Percentiles rank a stretch among this genome's conserved stretches.
Conservation (phyloP, 208 protist genomes). For the Ichthyophonus hoferi region DNA sequence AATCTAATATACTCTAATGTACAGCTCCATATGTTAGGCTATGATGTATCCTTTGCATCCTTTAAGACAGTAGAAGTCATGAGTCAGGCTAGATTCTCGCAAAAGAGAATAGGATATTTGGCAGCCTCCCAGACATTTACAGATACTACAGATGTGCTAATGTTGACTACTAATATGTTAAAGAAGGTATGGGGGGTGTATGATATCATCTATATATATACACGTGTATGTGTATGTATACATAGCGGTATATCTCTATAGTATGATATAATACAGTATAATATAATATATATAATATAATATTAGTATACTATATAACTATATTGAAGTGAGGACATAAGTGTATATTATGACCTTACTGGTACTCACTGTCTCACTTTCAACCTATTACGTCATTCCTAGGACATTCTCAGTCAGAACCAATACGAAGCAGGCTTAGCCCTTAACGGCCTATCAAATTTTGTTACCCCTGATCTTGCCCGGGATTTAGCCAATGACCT, state of each 20-base stretch:
- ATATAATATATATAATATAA: too few relatives aligned
- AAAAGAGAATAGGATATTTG: slow-evolving; percentile 78
- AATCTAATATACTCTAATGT: not conserved
- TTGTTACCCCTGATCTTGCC: slow-evolving; percentile 90
- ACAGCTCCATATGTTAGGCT: slow-evolving; percentile 92
- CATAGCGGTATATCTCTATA: too few relatives aligned
- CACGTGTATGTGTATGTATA: too few relatives aligned
- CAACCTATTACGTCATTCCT: too few relatives aligned
- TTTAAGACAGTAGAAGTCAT: slow-evolving; percentile 94
- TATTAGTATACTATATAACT: too few relatives aligned
- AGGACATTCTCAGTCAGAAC: slow-evolving; percentile 63
- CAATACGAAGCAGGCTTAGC: slow-evolving; percentile 89
- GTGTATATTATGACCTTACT: too few relatives aligned
- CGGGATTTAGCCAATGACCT: slow-evolving; percentile 87
- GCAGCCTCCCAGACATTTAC: slow-evolving; percentile 86
- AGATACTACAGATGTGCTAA: slow-evolving; percentile 87
- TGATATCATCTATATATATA: too few relatives aligned
- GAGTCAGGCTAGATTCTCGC: slow-evolving; percentile 64
- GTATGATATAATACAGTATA: too few relatives aligned
- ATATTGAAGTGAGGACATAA: too few relatives aligned
- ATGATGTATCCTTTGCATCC: slow-evolving; percentile 85
- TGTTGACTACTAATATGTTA: slow-evolving; percentile 89
- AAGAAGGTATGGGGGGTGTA: slow-evolving; percentile 82
- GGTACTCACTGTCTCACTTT: too few relatives aligned
- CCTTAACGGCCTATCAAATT: slow-evolving; percentile 80